Evolutionary conservation across 1,284 basidiomycete species (phyloP), one percentile per base, ranked within the genome.

Genomic region (Xerocomus nothofagi): DNA sequence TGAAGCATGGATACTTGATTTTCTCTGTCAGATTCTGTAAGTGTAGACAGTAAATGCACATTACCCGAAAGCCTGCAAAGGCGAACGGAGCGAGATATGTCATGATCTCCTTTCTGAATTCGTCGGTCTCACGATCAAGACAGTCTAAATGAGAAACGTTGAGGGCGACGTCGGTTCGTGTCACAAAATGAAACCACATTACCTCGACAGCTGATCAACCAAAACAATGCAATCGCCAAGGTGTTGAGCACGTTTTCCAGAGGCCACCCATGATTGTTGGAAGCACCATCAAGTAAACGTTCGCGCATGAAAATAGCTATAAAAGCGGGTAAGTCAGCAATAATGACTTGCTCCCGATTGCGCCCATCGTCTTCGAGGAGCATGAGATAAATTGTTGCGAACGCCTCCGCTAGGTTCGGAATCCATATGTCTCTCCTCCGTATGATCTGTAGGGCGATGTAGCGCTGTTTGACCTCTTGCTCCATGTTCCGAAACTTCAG

Each of bases 351-450:
- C 24, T 69, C 67, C 27, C 73, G 54, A 61, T 86, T 87, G 59
- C 74, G 76, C 32, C 75, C 77, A 47, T 84, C 62, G 69, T 80
- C 73, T 67, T 82, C 70, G 50, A 81, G 61, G 58, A 84, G 66
- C 81, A 88, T 84, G 43, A 80, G 61, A 58, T 82, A 85, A 21
- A 82, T 71, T 4, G 74, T 71, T 69, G 79, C 79, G 14, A 88
- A 63, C 27, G 78, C 80, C 29, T 74, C 70, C 0, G 63, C 67
- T 8, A 80, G 58, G 15, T 55, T 47, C 14, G 70, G 66, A 49
- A 71, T 55, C 51, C 72, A 61, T 29, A 73, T 48, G 2, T 66
- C 59, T 11, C 64, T 59, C 24, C 53, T 59, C 23, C 67, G 72
- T 58, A 82, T 69, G 48, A 73, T 61, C 14, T 73, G 68, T 30